phyloP scores from a whole-genome alignment of 139 green algal species.

The Bryopsis sp. region DNA sequence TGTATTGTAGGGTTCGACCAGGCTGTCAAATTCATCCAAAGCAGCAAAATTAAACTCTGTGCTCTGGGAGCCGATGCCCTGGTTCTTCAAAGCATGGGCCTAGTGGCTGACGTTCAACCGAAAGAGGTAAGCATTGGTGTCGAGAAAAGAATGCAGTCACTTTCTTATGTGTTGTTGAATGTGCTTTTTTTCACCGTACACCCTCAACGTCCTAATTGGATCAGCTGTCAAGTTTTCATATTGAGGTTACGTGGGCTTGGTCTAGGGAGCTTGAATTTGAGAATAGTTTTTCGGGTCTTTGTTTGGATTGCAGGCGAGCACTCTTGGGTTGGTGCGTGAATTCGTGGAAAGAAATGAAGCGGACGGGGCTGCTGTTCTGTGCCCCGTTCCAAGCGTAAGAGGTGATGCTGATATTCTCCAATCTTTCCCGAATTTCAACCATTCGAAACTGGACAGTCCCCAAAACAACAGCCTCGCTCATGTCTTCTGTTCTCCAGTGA shows the following conservation, averaged over 20 bases:
- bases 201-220: too few species aligned
- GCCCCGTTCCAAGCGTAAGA: slow-evolving; percentile 54
- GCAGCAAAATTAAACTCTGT: slow-evolving; percentile 29
- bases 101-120: slow-evolving; percentile 20
- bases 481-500: too few species aligned
- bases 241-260: too few species aligned
- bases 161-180: too few species aligned
- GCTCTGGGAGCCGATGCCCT: slow-evolving; percentile 36
- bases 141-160: too few species aligned
- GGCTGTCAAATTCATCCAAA: slow-evolving; percentile 18
- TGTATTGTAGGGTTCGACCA: neutral
- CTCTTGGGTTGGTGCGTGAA: slow-evolving; percentile 52
- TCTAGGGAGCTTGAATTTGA: too few species aligned
- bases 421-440: too few species aligned
- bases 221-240: too few species aligned
- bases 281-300: neutral
- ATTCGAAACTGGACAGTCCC: too few species aligned
- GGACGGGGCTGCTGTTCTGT: slow-evolving; percentile 41
- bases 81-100: slow-evolving; percentile 19
- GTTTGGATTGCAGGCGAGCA: slow-evolving; percentile 37
- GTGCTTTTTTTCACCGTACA: too few species aligned
- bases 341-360: slow-evolving; percentile 31
- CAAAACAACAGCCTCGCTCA: too few species aligned
- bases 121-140: slow-evolving; percentile 18
- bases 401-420: too few species aligned